phyloP scores from a whole-genome alignment of 2,329 filamentous ascomycete genomes.

The Diplodia corticola region DNA sequence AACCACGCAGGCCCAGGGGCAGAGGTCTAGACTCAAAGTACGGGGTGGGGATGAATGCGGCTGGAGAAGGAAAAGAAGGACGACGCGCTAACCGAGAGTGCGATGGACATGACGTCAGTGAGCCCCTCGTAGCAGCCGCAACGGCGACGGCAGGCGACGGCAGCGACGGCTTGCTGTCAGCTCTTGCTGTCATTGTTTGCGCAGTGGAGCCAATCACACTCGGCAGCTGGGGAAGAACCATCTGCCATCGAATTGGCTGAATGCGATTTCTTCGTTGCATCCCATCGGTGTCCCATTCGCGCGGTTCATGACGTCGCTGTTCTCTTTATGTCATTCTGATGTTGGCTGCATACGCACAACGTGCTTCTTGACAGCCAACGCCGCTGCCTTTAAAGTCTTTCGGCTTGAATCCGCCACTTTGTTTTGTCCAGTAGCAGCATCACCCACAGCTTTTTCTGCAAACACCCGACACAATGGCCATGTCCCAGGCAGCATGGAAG shows the following conservation, averaged over 20 bases:
- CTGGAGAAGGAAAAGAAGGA: background rate
- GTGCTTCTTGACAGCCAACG: too few species aligned
- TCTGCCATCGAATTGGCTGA: conserved; percentile 1
- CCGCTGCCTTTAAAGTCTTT: too few species aligned
- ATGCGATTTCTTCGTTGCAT: background rate
- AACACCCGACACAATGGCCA: conserved; percentile 50
- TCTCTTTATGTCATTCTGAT: conserved; percentile 10
- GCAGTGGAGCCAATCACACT: background rate
- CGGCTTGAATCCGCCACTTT: background rate
- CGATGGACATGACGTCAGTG: background rate
- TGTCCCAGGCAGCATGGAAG: conserved; percentile 66
- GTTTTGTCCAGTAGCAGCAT: background rate
- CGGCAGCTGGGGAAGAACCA: background rate
- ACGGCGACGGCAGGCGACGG: background rate
- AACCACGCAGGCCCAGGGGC: background rate
- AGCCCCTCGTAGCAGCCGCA: background rate
- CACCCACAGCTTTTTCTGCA: background rate
- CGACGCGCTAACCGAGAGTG: conserved; percentile 1
- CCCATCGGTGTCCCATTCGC: conserved; percentile 2
- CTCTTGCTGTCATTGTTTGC: background rate
- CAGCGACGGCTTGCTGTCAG: background rate
- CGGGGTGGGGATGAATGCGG: background rate
- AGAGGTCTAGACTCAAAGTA: too few species aligned
- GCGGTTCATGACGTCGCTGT: conserved; percentile 14
- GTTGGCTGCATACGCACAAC: background rate